Conservation (phyloP, 1,284 basidiomycete genomes). For the Gymnopus androsaceus region DNA sequence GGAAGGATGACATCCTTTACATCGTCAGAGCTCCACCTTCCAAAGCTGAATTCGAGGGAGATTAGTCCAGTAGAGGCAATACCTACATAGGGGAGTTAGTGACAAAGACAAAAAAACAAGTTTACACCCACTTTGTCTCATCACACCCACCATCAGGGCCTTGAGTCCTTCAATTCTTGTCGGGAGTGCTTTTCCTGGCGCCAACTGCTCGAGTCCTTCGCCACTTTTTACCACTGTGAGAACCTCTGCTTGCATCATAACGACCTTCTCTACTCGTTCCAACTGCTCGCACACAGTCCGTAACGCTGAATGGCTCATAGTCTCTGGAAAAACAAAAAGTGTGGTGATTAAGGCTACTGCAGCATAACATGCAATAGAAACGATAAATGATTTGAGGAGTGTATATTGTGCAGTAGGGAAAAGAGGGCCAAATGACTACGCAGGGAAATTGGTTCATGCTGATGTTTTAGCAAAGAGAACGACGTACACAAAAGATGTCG, state of each 20-base stretch:
- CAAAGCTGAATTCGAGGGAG: constrained; percentile 49
- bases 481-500: constrained; percentile 54
- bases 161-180: constrained; percentile 27
- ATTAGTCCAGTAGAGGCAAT: constrained; percentile 38
- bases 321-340: constrained; percentile 66
- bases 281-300: constrained; percentile 34
- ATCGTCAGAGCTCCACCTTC: constrained; percentile 49
- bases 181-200: constrained; percentile 25
- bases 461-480: not conserved
- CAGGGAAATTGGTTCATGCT: not conserved
- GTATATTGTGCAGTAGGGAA: constrained; percentile 62
- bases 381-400: constrained; percentile 49
- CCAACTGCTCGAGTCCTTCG: constrained; percentile 17
- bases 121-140: constrained; percentile 28
- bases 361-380: constrained; percentile 52
- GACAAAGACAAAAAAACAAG: not conserved
- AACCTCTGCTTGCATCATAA: constrained; percentile 41
- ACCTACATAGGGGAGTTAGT: constrained; percentile 28
- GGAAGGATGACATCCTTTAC: constrained; percentile 40
- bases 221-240: constrained; percentile 27
- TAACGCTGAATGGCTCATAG: constrained; percentile 54
- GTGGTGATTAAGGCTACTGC: constrained; percentile 53
- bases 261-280: constrained; percentile 33
- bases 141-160: constrained; percentile 20
- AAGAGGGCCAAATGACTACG: constrained; percentile 55